These are phyloP conservation scores for Blastocystis sp. DNA, from an alignment of 352 stramenopile species.

Conservation along the genomic window DNA sequence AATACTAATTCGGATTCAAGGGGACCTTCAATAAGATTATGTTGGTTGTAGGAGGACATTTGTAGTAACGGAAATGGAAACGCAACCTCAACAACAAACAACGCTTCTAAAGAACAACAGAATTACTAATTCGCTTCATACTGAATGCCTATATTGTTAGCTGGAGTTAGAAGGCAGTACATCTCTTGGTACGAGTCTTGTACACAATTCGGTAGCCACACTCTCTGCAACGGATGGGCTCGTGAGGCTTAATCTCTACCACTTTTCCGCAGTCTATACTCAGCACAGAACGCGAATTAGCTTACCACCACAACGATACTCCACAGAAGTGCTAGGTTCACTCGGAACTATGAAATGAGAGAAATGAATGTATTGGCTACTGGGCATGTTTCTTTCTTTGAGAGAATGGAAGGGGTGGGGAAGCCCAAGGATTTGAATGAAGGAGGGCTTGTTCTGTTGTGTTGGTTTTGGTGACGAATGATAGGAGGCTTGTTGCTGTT, in stretches of 20 bases:
- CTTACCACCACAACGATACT: conserved; percentile 67
- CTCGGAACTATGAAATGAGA: conserved; percentile 53
- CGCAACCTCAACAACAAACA: conserved; percentile 34
- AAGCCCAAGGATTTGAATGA: too few species aligned
- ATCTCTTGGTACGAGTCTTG: conserved; percentile 65
- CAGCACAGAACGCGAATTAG: not conserved
- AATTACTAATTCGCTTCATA: conserved; percentile 56
- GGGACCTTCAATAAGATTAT: not conserved
- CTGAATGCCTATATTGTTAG: conserved; percentile 44
- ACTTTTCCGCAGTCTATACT: conserved; percentile 58
- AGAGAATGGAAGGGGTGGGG: not conserved
- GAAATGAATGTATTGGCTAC: not conserved
- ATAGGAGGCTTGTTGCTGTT: too few species aligned
- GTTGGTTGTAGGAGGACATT: not conserved
- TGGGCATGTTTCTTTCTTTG: conserved; percentile 20
- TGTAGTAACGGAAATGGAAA: too few species aligned
- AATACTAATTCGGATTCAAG: not conserved
- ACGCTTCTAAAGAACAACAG: conserved; percentile 33
- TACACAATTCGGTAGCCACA: conserved; percentile 63
- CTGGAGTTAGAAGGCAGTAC: not conserved
- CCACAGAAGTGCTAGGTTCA: conserved; percentile 49
- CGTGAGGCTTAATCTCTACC: conserved; percentile 56
- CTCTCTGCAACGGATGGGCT: conserved; percentile 65
- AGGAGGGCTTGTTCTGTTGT: too few species aligned
- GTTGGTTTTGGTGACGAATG: too few species aligned